Evolutionary conservation across 805 yeast species (phyloP).

Genomic region (Jamesozyma rosinii): DNA sequence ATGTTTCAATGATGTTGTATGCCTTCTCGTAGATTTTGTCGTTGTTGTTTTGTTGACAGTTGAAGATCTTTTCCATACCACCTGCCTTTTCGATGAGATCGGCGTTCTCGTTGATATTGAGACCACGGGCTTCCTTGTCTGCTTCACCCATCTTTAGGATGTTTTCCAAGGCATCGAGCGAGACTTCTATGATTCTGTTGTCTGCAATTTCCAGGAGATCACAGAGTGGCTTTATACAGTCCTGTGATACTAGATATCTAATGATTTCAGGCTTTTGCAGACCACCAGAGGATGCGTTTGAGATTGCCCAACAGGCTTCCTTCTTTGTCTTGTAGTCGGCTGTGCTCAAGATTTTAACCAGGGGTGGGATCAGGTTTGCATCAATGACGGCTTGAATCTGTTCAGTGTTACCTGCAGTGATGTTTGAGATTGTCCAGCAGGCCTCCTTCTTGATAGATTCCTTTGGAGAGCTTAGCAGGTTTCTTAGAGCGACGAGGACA

Average conservation of each 20-base stretch:
- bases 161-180: constrained; percentile 90
- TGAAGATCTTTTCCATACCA: constrained; percentile 92
- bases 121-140: constrained; percentile 70
- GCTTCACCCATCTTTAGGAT: constrained; percentile 89
- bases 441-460: constrained; percentile 95
- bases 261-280: constrained; percentile 86
- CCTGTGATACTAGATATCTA: constrained; percentile 85
- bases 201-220: constrained; percentile 84
- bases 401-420: constrained; percentile 92
- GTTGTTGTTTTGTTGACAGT: constrained; percentile 84
- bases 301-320: constrained; percentile 99
- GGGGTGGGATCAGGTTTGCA: constrained; percentile 85
- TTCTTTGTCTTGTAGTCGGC: constrained; percentile 95
- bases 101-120: constrained; percentile 74
- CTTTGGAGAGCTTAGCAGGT: constrained; percentile 71
- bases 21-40: constrained; percentile 90
- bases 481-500: constrained; percentile 75
- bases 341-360: constrained; percentile 64
- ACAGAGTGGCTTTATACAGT: constrained; percentile 94
- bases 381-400: constrained; percentile 97
- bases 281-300: constrained; percentile 96
- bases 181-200: constrained; percentile 84
- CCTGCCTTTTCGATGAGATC: constrained; percentile 94
- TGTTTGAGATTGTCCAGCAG: constrained; percentile 97
- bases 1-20: constrained; percentile 78